These are phyloP conservation scores for Xylaria sp. DNA, from an alignment of 2,329 filamentous ascomycete genomes.

Conservation along the genomic window DNA sequence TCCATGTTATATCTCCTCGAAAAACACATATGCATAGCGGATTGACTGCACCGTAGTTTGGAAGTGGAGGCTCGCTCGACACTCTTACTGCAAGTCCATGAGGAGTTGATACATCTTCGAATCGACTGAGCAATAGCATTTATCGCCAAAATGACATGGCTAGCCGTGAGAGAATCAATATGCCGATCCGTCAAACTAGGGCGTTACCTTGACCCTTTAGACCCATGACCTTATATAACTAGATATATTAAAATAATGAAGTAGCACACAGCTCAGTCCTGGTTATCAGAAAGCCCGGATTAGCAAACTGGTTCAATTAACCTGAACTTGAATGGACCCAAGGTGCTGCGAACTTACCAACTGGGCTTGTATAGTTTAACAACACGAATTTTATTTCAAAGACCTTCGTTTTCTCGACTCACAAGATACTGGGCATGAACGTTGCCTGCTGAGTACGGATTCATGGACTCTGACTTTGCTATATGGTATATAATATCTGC, in stretches of 20 bases:
- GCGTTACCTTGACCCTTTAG: neutral
- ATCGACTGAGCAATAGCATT: neutral
- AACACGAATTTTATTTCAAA: too few species aligned
- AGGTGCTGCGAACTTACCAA: neutral
- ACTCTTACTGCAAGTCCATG: neutral
- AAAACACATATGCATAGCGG: conserved; percentile 14
- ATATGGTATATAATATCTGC: neutral
- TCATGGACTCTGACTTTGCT: neutral
- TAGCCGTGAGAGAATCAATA: too few species aligned
- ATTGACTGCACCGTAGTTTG: conserved; percentile 5
- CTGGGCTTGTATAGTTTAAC: too few species aligned
- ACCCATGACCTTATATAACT: neutral
- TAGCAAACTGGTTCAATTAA: neutral
- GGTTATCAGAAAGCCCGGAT: neutral
- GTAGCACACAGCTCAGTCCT: neutral
- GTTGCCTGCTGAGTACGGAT: neutral
- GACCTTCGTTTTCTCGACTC: too few species aligned
- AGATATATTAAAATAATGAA: neutral
- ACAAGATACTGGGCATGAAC: too few species aligned
- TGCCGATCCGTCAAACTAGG: neutral
- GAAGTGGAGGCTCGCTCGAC: conserved; percentile 15
- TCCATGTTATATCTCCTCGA: neutral
- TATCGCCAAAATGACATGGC: neutral
- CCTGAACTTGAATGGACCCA: neutral
- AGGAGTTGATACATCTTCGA: conserved; percentile 6